Evolutionary conservation across 768 basidiomycete genomes (phyloP).

Genomic region (Suillus placidus): DNA sequence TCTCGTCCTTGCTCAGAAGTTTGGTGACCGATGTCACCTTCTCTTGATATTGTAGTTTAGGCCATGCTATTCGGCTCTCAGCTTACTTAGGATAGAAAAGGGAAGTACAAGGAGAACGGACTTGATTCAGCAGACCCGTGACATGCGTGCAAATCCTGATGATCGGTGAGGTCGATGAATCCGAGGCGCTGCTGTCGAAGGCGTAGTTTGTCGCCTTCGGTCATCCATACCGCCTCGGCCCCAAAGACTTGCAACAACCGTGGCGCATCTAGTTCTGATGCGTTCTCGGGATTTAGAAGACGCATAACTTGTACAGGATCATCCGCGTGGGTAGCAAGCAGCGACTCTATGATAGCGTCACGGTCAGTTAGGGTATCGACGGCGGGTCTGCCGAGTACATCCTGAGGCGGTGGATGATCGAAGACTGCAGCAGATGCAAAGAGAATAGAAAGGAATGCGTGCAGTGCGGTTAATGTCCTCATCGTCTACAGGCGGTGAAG

Average conservation of each 20-base stretch:
- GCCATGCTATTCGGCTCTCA: constrained; percentile 36
- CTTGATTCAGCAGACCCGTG: not conserved
- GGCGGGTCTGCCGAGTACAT: not conserved
- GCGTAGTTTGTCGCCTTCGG: constrained; percentile 20
- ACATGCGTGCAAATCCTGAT: constrained; percentile 4
- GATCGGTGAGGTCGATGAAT: constrained; percentile 19
- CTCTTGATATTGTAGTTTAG: constrained; percentile 18
- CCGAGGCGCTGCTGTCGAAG: constrained; percentile 15
- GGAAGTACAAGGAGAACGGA: not conserved
- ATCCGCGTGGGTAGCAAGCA: constrained; percentile 17
- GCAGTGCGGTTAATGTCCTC: not conserved
- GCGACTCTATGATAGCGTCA: constrained; percentile 7
- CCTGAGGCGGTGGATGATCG: not conserved
- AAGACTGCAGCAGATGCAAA: not conserved
- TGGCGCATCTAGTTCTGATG: constrained; percentile 21
- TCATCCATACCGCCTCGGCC: constrained; percentile 20
- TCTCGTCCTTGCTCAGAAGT: constrained; percentile 29
- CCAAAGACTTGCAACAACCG: constrained; percentile 21
- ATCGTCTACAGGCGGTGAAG: not conserved
- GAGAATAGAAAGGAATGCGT: not conserved
- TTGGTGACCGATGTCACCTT: constrained; percentile 13
- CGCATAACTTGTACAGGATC: constrained; percentile 22
- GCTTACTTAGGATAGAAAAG: constrained; percentile 37
- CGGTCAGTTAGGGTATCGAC: not conserved
- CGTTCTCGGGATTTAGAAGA: constrained; percentile 18